Conservation (phyloP, 2,329 filamentous ascomycete genomes). For the Cryphonectria parasitica region DNA sequence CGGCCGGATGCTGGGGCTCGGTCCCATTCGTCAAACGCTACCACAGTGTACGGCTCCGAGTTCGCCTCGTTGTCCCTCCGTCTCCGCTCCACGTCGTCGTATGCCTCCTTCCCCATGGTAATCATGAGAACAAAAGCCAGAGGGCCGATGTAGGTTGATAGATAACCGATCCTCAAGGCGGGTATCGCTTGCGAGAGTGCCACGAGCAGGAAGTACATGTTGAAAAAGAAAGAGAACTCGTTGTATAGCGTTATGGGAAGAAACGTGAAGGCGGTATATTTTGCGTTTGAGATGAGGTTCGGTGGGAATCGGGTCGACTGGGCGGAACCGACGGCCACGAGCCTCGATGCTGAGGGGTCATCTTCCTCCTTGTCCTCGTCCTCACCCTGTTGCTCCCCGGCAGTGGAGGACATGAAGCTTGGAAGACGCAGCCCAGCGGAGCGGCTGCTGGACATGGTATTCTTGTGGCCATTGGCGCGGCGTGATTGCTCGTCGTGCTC, state of each 20-base stretch:
- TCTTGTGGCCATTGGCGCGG: conserved; percentile 45
- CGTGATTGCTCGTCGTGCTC: conserved; percentile 40
- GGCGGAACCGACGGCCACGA: conserved; percentile 73
- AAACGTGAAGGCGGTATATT: conserved; percentile 95
- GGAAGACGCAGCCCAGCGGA: conserved; percentile 64
- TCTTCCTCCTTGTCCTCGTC: conserved; percentile 56
- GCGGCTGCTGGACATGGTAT: conserved; percentile 45
- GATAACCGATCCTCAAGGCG: conserved; percentile 85
- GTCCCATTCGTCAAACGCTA: conserved; percentile 68
- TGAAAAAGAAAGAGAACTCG: conserved; percentile 99
- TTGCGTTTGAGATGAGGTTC: conserved; percentile 94
- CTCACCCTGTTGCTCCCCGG: conserved; percentile 48
- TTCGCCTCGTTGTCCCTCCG: conserved; percentile 92
- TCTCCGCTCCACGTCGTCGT: conserved; percentile 87
- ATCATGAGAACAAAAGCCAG: conserved; percentile 90
- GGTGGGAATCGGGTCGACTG: conserved; percentile 81
- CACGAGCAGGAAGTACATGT: conserved; percentile 97
- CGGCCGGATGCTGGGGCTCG: conserved; percentile 40
- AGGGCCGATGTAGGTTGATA: conserved; percentile 92
- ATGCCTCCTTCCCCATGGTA: conserved; percentile 93
- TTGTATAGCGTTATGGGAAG: conserved; percentile 94
- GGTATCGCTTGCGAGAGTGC: conserved; percentile 93
- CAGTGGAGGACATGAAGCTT: conserved; percentile 62
- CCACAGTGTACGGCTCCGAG: conserved; percentile 80
- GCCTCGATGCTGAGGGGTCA: conserved; percentile 72